phyloP scores from a whole-genome alignment of 2,329 filamentous ascomycete genomes.

The Fusarium sp. region DNA sequence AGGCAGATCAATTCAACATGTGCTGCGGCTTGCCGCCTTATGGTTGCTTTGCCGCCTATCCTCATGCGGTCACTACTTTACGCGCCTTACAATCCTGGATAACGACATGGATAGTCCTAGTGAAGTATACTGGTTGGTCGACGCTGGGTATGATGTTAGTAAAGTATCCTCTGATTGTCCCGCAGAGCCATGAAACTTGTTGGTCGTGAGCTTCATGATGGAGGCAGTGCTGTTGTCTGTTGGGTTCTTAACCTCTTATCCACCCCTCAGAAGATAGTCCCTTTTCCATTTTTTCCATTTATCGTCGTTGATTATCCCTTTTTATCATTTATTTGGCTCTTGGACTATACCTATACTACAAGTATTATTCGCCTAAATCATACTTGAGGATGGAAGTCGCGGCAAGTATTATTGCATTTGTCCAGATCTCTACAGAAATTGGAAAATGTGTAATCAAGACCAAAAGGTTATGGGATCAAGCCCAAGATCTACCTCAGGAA shows the following conservation, averaged over 20 bases:
- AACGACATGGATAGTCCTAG: neutral
- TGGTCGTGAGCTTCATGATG: slow-evolving; percentile 1
- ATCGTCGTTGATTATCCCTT: neutral
- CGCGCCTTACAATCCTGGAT: slow-evolving; percentile 17
- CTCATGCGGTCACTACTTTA: slow-evolving; percentile 12
- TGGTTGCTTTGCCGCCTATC: slow-evolving; percentile 18
- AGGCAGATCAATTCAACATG: slow-evolving; percentile 1
- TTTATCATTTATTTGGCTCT: neutral
- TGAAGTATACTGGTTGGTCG: neutral
- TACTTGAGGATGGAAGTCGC: slow-evolving; percentile 31
- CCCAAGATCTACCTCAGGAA: slow-evolving; percentile 42
- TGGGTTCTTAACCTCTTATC: neutral
- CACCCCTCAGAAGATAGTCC: neutral
- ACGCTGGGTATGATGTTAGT: neutral
- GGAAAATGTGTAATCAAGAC: slow-evolving; percentile 38
- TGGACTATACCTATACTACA: neutral
- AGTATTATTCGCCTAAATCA: neutral
- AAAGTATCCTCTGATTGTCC: slow-evolving; percentile 1
- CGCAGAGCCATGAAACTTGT: neutral
- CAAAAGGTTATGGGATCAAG: slow-evolving; percentile 43
- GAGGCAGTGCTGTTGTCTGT: slow-evolving; percentile 23
- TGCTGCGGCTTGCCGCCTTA: slow-evolving; percentile 4
- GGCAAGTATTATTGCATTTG: slow-evolving; percentile 43
- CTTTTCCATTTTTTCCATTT: neutral
- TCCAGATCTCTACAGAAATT: slow-evolving; percentile 40